phyloP scores from a whole-genome alignment of 2,329 filamentous ascomycete species.

The Ambrosiella beaveri region DNA sequence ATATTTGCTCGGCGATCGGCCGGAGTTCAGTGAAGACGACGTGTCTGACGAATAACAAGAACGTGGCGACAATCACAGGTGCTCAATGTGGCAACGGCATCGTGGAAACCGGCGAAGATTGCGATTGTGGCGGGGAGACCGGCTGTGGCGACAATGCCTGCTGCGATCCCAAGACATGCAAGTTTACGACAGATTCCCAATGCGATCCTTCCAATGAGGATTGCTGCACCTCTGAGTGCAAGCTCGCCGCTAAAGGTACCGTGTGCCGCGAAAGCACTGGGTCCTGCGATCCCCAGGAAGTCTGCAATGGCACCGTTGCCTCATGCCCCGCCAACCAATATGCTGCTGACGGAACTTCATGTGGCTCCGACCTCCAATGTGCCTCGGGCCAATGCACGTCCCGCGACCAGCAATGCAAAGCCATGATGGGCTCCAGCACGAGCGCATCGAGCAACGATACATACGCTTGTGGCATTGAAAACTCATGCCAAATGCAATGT shows the following conservation, averaged over 20 bases:
- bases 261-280: conserved; percentile 71
- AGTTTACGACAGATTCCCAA: conserved; percentile 55
- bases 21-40: conserved; percentile 56
- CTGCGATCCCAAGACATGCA: conserved; percentile 76
- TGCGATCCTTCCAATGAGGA: conserved; percentile 74
- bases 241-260: conserved; percentile 47
- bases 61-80: conserved; percentile 63
- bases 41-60: conserved; percentile 74
- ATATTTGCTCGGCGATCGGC: conserved; percentile 75
- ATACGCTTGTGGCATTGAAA: conserved; percentile 45
- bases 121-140: conserved; percentile 70
- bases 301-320: conserved; percentile 54
- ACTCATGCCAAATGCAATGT: conserved; percentile 61
- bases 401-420: conserved; percentile 74
- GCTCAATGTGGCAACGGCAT: conserved; percentile 93
- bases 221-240: conserved; percentile 53
- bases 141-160: conserved; percentile 62
- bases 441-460: conserved; percentile 62
- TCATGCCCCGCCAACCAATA: conserved; percentile 59
- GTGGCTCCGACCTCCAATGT: conserved; percentile 56
- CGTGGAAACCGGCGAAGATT: conserved; percentile 84
- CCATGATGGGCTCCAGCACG: conserved; percentile 59
- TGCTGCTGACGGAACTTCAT: conserved; percentile 51
- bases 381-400: conserved; percentile 91
- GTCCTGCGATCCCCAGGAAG: conserved; percentile 70